Conservation (phyloP, 2,329 filamentous ascomycete species). For the Diaporthe sp. region DNA sequence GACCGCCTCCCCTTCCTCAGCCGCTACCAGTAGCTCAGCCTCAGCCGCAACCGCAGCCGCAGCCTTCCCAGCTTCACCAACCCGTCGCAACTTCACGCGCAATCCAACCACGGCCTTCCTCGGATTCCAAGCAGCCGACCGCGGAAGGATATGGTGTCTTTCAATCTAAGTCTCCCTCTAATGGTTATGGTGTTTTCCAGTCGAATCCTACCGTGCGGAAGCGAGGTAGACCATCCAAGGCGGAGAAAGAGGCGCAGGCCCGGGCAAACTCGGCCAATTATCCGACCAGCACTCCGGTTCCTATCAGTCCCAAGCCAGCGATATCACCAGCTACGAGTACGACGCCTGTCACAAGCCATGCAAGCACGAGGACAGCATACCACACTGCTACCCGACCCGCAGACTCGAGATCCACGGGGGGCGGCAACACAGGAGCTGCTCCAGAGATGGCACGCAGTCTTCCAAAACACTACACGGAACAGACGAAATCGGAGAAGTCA, state of each 20-base stretch:
- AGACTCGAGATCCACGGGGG: slow-evolving; percentile 29
- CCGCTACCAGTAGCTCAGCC: slow-evolving; percentile 27
- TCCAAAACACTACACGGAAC: slow-evolving; percentile 28
- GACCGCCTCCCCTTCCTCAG: slow-evolving; percentile 29
- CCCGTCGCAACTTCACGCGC: slow-evolving; percentile 40
- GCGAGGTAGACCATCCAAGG: slow-evolving; percentile 51
- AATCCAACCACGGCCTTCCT: slow-evolving; percentile 49
- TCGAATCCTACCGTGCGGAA: slow-evolving; percentile 44
- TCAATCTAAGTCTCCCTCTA: slow-evolving; percentile 36
- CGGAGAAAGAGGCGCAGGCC: slow-evolving; percentile 47
- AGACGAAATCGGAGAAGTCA: slow-evolving; percentile 37
- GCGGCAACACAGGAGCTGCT: slow-evolving; percentile 8
- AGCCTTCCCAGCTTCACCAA: slow-evolving; percentile 35
- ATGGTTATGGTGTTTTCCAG: slow-evolving; percentile 39
- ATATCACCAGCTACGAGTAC: slow-evolving; percentile 9
- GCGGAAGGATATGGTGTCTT: slow-evolving; percentile 33
- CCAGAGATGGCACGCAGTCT: slow-evolving; percentile 17
- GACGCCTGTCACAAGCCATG: slow-evolving; percentile 11
- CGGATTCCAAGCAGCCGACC: slow-evolving; percentile 43
- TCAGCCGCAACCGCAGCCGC: slow-evolving; percentile 32
- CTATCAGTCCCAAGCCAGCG: slow-evolving; percentile 40
- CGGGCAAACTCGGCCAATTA: slow-evolving; percentile 41
- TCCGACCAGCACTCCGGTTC: slow-evolving; percentile 43
- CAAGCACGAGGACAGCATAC: slow-evolving; percentile 14
- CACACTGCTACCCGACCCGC: slow-evolving; percentile 6